Conservation (phyloP, 2,329 filamentous ascomycete genomes). For the Penicillium paneum region DNA sequence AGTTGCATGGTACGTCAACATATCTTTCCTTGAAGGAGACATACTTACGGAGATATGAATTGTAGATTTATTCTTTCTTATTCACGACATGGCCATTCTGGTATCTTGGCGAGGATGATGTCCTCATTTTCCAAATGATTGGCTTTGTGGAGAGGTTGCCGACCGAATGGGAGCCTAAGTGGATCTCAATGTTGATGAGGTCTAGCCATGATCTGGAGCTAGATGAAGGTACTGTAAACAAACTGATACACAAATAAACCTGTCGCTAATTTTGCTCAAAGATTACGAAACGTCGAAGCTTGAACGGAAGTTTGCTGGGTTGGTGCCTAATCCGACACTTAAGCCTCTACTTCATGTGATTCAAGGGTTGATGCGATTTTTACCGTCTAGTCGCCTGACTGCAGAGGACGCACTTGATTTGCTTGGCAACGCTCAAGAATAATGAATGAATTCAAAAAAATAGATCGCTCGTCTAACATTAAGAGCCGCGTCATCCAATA, state of each 20-base stretch:
- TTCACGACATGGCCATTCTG: constrained; percentile 19
- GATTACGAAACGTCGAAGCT: constrained; percentile 12
- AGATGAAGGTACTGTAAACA: constrained; percentile 1
- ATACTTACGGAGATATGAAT: constrained; percentile 5
- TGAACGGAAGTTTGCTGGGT: constrained; percentile 15
- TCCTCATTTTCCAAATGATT: constrained; percentile 22
- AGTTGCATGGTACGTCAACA: constrained; percentile 22
- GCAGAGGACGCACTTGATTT: constrained; percentile 19
- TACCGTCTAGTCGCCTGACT: constrained; percentile 21
- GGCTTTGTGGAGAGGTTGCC: constrained; percentile 21
- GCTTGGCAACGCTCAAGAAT: background rate
- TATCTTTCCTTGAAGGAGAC: background rate
- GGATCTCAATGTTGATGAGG: constrained; percentile 13
- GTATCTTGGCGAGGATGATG: constrained; percentile 19
- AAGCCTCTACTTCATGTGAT: constrained; percentile 17
- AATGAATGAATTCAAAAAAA: background rate
- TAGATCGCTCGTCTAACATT: background rate
- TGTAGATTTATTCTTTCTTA: constrained; percentile 24
- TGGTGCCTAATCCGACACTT: constrained; percentile 13
- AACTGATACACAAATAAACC: background rate
- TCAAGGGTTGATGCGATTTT: constrained; percentile 22
- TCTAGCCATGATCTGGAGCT: constrained; percentile 8
- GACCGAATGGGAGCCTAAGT: constrained; percentile 21
- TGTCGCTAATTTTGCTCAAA: constrained; percentile 11
- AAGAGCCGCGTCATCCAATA: too few species aligned